Percentiles rank a stretch among this genome's conserved stretches.
Conservation (phyloP, 768 basidiomycete genomes). For the Lactifluus rugatus region DNA sequence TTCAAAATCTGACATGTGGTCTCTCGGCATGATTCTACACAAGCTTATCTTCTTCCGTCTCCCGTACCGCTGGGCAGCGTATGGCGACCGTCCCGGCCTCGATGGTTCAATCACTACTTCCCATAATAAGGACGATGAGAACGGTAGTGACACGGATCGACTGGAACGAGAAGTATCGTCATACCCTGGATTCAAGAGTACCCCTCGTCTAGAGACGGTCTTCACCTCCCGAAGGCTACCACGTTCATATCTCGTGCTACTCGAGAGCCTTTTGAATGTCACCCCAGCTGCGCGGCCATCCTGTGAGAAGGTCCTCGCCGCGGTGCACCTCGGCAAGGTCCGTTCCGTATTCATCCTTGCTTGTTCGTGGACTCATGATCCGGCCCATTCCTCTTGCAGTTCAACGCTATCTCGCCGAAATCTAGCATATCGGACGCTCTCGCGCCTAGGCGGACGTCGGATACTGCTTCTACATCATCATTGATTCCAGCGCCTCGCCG, state of each 20-base stretch:
- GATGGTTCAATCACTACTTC: slow-evolving; percentile 10
- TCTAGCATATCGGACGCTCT: slow-evolving; percentile 15
- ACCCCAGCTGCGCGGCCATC: slow-evolving; percentile 54
- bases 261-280: slow-evolving; percentile 63
- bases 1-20: slow-evolving; percentile 95
- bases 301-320: slow-evolving; percentile 59
- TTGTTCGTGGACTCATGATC: background rate
- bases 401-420: slow-evolving; percentile 7
- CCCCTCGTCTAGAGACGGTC: slow-evolving; percentile 37
- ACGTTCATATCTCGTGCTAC: slow-evolving; percentile 54
- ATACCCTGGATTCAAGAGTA: slow-evolving; percentile 67
- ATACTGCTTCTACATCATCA: slow-evolving; percentile 9
- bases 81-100: slow-evolving; percentile 35
- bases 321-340: slow-evolving; percentile 64
- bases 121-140: slow-evolving; percentile 30
- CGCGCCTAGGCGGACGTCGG: slow-evolving; percentile 3
- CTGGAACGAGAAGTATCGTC: slow-evolving; percentile 63
- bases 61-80: slow-evolving; percentile 69
- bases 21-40: slow-evolving; percentile 91
- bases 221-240: slow-evolving; percentile 72
- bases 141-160: slow-evolving; percentile 51
- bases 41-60: slow-evolving; percentile 86
- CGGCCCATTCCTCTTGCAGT: background rate
- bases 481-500: slow-evolving; percentile 13
- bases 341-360: slow-evolving; percentile 23